phyloP scores from a whole-genome alignment of 2,329 filamentous ascomycete species.

The Aspergillus pseudoglaucus region DNA sequence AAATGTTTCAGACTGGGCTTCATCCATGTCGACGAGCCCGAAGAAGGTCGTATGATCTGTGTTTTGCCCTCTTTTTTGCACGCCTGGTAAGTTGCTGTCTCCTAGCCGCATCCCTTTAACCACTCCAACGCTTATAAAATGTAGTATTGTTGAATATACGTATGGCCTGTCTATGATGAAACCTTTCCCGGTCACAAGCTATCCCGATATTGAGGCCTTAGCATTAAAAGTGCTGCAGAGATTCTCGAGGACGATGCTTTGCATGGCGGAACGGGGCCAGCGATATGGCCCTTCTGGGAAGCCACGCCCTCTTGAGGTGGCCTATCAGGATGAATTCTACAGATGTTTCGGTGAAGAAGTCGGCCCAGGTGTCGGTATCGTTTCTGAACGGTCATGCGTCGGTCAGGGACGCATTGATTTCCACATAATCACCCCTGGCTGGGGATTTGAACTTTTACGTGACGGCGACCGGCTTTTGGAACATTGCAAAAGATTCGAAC shows the following conservation, averaged over 20 bases:
- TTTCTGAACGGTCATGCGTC: conserved; percentile 8
- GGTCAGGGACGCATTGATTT: conserved; percentile 11
- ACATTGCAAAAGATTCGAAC: conserved; percentile 10
- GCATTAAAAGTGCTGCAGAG: neutral
- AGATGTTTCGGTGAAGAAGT: conserved; percentile 3
- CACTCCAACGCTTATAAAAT: neutral
- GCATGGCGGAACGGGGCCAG: neutral
- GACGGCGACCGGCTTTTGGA: conserved; percentile 11
- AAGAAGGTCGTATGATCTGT: neutral
- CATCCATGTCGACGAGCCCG: neutral
- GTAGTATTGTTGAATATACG: neutral
- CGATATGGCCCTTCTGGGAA: neutral
- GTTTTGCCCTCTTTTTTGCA: neutral
- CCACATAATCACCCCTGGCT: conserved; percentile 5
- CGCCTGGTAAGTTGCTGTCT: neutral
- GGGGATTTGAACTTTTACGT: conserved; percentile 15
- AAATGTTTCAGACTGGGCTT: neutral
- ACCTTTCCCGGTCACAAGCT: neutral
- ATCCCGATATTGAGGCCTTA: neutral
- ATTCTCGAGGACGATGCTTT: conserved; percentile 1
- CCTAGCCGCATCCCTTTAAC: neutral
- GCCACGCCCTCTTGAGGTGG: conserved; percentile 6
- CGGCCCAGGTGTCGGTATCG: neutral
- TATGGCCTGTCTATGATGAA: neutral
- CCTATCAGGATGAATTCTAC: conserved; percentile 12